Base-by-base conservation (phyloP, 2,329 filamentous ascomycete genomes). In the Aspergillus fumigatiaffinis region DNA sequence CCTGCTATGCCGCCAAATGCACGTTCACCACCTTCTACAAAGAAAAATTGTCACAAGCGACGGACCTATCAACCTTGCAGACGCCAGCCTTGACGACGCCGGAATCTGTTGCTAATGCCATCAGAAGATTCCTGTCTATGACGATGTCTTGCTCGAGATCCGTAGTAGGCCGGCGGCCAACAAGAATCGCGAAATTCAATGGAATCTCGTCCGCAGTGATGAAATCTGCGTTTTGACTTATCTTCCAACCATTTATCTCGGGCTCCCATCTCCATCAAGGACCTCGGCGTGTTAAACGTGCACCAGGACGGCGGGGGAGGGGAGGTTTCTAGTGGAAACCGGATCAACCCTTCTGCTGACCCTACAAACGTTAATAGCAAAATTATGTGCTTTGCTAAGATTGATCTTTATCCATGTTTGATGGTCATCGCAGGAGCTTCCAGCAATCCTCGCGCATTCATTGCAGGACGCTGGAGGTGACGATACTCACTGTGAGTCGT, bases 131-230 rank as follows among this genome's bases (percentile, higher is more conserved):
- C 26, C 42, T 41, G 32, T 55, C 44, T 29, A 55, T 51, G 29
- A 53, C n/a, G 46, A 51, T 50, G 21, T 55, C 53, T n/a, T 50
- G 50, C 20, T 58, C 56, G 21, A 38, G 23, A 52, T 53, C n/a
- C 26, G 42, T 51, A 35, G 32, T 14, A 52, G 50, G 46, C 20
- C 50, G 53, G 14, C 56, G 50, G 4, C 50, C 50, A 58, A 53
- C 53, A 53, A 53, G 28, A 20, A 48, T 50, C 38, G 44, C 25
- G 44, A 53, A 58, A 46, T 55, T 44, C 17, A 55, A 53, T 29
- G 20, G 50, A 32, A 55, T 58, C 49, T 55, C 38, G 29, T 53
- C 46, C 20, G 21, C 53, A 26, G 46, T 7, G 46, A 51, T 20
- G 9, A 26, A n/a, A 53, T 26, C 26, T 25, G 32, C 7, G 28